Percentiles rank a stretch among this genome's conserved stretches.
These are phyloP conservation scores for Candida glaebosa DNA, from an alignment of 805 yeast genomes.

Conservation along the genomic window DNA sequence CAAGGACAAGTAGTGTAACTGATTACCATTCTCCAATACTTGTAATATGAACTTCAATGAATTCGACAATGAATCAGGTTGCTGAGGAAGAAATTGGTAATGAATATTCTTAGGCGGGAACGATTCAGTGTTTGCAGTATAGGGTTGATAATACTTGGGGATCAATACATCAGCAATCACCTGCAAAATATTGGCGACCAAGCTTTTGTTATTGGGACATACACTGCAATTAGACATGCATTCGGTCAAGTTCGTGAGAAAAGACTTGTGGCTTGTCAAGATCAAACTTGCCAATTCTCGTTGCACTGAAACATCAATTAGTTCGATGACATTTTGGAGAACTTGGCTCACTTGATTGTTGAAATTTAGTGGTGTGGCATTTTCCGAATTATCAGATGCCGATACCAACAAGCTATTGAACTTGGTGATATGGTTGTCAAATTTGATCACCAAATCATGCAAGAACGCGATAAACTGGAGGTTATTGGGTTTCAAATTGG, in stretches of 20 bases:
- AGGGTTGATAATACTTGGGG: constrained; percentile 3
- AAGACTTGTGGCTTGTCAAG: background rate
- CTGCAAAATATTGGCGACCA: background rate
- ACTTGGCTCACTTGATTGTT: background rate
- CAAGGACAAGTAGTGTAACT: constrained; percentile 10
- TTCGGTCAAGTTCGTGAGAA: background rate
- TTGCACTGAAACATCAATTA: background rate
- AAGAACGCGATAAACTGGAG: constrained; percentile 1
- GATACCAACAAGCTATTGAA: background rate
- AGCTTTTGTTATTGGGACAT: background rate
- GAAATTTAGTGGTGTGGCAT: background rate
- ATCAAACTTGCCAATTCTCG: constrained; percentile 5
- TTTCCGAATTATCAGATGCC: background rate
- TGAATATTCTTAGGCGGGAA: constrained; percentile 1
- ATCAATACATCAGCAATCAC: background rate
- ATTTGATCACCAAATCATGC: background rate
- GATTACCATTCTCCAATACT: constrained; percentile 18
- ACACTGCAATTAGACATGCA: background rate
- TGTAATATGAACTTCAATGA: constrained; percentile 19
- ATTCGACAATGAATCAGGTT: constrained; percentile 4
- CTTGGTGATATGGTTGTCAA: background rate
- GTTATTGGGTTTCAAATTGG: background rate
- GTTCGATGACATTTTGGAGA: background rate
- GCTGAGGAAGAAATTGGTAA: constrained; percentile 4
- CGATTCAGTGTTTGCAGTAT: constrained; percentile 1